Evolutionary conservation across 2,329 filamentous ascomycete genomes (phyloP).

Genomic region (Rhynchosporium graminicola): DNA sequence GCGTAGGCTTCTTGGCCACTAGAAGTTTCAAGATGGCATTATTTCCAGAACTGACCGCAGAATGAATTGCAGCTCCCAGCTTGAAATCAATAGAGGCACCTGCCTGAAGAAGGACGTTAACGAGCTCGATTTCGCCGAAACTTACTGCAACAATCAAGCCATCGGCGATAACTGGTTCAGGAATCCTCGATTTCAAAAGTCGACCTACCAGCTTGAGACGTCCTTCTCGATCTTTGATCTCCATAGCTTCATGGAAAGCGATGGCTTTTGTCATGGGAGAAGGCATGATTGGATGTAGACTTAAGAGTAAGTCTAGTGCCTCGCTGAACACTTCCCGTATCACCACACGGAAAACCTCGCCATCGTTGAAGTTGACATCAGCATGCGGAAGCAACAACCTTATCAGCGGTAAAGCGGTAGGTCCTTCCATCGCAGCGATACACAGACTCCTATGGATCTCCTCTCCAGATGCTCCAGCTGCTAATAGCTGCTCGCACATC

Average conservation of each 20-base stretch:
- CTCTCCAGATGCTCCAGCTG: slow-evolving; percentile 23
- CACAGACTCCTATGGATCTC: slow-evolving; percentile 21
- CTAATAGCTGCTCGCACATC: slow-evolving; percentile 26
- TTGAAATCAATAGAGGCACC: slow-evolving; percentile 24
- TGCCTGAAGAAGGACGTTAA: slow-evolving; percentile 18
- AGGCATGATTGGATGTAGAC: slow-evolving; percentile 10
- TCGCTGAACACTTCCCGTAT: slow-evolving; percentile 20
- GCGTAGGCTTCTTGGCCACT: slow-evolving; percentile 14
- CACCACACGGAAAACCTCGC: slow-evolving; percentile 15
- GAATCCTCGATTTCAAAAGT: slow-evolving; percentile 17
- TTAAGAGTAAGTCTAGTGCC: slow-evolving; percentile 24
- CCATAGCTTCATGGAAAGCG: slow-evolving; percentile 22
- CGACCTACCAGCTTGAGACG: slow-evolving; percentile 10
- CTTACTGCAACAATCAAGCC: slow-evolving; percentile 22
- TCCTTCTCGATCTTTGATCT: slow-evolving; percentile 15
- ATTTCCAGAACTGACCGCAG: slow-evolving; percentile 21
- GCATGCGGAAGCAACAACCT: slow-evolving; percentile 21
- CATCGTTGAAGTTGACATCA: slow-evolving; percentile 25
- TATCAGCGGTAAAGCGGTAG: slow-evolving; percentile 12
- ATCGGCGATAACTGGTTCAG: slow-evolving; percentile 18
- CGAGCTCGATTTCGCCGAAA: slow-evolving; percentile 13
- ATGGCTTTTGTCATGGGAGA: slow-evolving; percentile 11
- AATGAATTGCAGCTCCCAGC: slow-evolving; percentile 18
- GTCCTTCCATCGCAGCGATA: slow-evolving; percentile 19
- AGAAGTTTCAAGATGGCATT: slow-evolving; percentile 20